Evolutionary conservation across 139 green algal genomes (phyloP), one percentile per base, ranked within the genome.

Genomic region (Chlamydomonas applanata): DNA sequence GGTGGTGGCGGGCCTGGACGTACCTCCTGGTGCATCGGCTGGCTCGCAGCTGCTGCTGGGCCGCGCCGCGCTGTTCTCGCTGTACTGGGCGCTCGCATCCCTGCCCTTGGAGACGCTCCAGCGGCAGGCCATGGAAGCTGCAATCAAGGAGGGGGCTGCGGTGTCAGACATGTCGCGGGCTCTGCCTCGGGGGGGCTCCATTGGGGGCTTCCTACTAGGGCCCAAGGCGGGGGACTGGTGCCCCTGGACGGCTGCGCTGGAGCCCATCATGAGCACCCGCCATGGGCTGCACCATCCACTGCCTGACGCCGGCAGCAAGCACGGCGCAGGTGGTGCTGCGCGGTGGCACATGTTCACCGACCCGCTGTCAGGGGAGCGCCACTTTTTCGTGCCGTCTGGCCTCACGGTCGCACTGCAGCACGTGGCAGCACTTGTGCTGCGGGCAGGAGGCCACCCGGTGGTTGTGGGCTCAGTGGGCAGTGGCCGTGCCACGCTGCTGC

Each of bases 61-160:
- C 0, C 69, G 79, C 49, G 77, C 73, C 61, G 75, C 64, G 33
- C 44, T 81, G 20, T 85, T 81, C 35, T 32, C 46, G 7, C 4
- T 45, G 44, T 71, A 85, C 74, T 85, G 79, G 74, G 61, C 35
- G 1, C 25, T 85, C 4, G 79, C 71, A 19, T 63, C 74, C 2
- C 56, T 81, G 64, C 65, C 76, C 63, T 22, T 81, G 24, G 56
- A 46, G n/a, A 24, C 46, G 22, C 24, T 1, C 14, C 67, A 75
- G 44, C 75, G 75, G 30, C 13, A 22, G 0, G 45, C 24, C 0
- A 25, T 75, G 16, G 75, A 80, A 62, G 19, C 62, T n/a, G 73
- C 79, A 17, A 60, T 81, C 27, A 40, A 40, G 24, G 69, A 76
- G 14, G 74, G 70, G 7, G 54, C 56, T 11, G 64, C n/a, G 1